A percentile compares a stretch with the other conserved stretches of the same genome.
Conservation (phyloP, 192 early-diverging fungal genomes). For the Mortierella antarctica region DNA sequence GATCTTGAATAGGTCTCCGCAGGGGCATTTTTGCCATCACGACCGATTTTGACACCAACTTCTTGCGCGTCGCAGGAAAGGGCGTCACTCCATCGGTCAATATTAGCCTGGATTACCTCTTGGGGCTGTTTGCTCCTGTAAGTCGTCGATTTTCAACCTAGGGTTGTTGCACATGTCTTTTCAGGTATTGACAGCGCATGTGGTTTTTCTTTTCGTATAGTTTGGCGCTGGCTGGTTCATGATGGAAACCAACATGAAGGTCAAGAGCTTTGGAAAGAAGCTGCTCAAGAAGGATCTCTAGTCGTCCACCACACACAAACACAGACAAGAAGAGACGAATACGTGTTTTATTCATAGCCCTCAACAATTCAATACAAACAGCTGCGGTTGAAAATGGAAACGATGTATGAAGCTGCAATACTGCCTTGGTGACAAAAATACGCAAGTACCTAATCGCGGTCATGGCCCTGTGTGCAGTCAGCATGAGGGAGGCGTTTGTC, state of each 20-base stretch:
- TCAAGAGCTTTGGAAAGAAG: conserved; percentile 39
- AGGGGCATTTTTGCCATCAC: conserved; percentile 46
- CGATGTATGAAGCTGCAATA: conserved; percentile 34
- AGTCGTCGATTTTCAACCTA: conserved; percentile 6
- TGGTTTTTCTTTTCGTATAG: conserved; percentile 10
- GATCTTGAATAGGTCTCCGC: conserved; percentile 16
- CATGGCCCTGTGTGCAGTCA: conserved; percentile 49
- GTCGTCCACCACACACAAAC: not conserved
- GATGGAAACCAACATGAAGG: conserved; percentile 37
- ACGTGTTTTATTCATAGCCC: not conserved
- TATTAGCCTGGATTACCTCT: conserved; percentile 31
- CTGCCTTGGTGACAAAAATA: conserved; percentile 18
- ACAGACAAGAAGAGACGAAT: not conserved
- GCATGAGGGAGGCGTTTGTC: not conserved
- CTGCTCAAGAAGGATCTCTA: conserved; percentile 42
- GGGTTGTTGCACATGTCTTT: not conserved
- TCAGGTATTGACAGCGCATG: not conserved
- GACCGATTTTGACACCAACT: conserved; percentile 43
- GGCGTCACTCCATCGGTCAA: conserved; percentile 31
- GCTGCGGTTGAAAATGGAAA: not conserved
- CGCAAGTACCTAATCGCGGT: conserved; percentile 45
- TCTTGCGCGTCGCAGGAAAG: conserved; percentile 31
- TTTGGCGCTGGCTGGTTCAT: conserved; percentile 25
- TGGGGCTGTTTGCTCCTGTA: conserved; percentile 32
- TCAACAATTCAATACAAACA: not conserved